These are phyloP conservation scores for Fusarium verrucosum DNA, from an alignment of 2,329 filamentous ascomycete species.

Conservation along the genomic window DNA sequence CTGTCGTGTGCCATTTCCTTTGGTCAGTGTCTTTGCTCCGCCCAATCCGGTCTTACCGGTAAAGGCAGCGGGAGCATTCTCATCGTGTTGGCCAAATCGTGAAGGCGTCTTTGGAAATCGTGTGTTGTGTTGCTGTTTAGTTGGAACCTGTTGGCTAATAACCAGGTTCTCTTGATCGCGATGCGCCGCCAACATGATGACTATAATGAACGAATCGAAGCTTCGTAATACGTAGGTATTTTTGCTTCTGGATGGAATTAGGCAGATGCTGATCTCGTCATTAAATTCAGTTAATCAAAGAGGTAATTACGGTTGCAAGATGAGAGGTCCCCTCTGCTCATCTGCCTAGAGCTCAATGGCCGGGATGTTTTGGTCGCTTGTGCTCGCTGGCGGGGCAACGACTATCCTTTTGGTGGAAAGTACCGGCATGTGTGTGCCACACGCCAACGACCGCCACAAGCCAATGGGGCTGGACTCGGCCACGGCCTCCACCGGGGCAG, in stretches of 20 bases:
- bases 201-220: constrained; percentile 16
- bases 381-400: constrained; percentile 47
- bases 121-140: constrained; percentile 80
- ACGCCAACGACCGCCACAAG: constrained; percentile 44
- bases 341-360: constrained; percentile 8
- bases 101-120: constrained; percentile 85
- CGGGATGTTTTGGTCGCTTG: constrained; percentile 37
- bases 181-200: constrained; percentile 76
- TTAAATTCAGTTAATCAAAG: constrained; percentile 22
- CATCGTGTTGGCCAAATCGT: constrained; percentile 80
- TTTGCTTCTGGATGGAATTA: constrained; percentile 14
- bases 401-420: constrained; percentile 25
- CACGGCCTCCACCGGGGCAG: constrained; percentile 42
- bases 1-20: constrained; percentile 58
- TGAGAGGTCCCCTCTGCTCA: constrained; percentile 23
- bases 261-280: constrained; percentile 24
- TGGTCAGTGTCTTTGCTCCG: constrained; percentile 59
- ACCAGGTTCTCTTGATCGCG: constrained; percentile 90
- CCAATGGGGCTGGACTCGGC: constrained; percentile 41
- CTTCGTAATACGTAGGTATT: constrained; percentile 16
- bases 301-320: constrained; percentile 33
- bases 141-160: constrained; percentile 75
- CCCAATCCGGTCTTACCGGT: constrained; percentile 56
- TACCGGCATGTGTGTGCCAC: constrained; percentile 33
- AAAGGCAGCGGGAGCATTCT: constrained; percentile 70